These are phyloP conservation scores for Euphorbia peplus DNA, from an alignment of 345 rosid species.

Conservation along the genomic window DNA sequence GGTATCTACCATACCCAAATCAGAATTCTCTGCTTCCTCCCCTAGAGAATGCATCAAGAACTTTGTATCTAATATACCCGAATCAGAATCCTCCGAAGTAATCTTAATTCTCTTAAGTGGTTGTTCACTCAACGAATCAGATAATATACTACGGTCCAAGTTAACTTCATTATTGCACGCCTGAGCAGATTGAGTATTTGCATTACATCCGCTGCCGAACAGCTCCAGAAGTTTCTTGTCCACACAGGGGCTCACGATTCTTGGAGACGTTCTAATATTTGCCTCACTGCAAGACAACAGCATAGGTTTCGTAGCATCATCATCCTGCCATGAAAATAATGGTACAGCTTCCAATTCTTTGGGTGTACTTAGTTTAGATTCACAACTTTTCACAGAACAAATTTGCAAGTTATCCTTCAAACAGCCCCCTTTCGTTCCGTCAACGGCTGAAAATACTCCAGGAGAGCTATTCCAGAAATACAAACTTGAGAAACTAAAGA, in stretches of 20 bases:
- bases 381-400: slow-evolving; percentile 9
- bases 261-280: slow-evolving; percentile 29
- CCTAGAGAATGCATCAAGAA: slow-evolving; percentile 12
- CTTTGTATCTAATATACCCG: slow-evolving; percentile 25
- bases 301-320: slow-evolving; percentile 6
- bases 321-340: slow-evolving; percentile 20
- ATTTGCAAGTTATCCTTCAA: slow-evolving; percentile 13
- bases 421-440: slow-evolving; percentile 11
- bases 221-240: slow-evolving; percentile 19
- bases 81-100: slow-evolving; percentile 23
- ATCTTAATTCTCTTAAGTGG: slow-evolving; percentile 36
- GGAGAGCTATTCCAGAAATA: slow-evolving; percentile 21
- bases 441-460: slow-evolving; percentile 19
- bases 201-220: slow-evolving; percentile 14
- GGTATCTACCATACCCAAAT: slow-evolving; percentile 25
- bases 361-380: slow-evolving; percentile 11
- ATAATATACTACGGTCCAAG: slow-evolving; percentile 15
- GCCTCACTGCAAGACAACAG: slow-evolving; percentile 11
- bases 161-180: slow-evolving; percentile 3
- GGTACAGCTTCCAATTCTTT: slow-evolving; percentile 11
- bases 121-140: slow-evolving; percentile 24
- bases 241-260: neutral
- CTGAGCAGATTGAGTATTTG: slow-evolving; percentile 11
- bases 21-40: slow-evolving; percentile 16
- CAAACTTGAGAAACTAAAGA: neutral